Conservation (phyloP, 2,329 filamentous ascomycete genomes). For the Cadophora sp. region DNA sequence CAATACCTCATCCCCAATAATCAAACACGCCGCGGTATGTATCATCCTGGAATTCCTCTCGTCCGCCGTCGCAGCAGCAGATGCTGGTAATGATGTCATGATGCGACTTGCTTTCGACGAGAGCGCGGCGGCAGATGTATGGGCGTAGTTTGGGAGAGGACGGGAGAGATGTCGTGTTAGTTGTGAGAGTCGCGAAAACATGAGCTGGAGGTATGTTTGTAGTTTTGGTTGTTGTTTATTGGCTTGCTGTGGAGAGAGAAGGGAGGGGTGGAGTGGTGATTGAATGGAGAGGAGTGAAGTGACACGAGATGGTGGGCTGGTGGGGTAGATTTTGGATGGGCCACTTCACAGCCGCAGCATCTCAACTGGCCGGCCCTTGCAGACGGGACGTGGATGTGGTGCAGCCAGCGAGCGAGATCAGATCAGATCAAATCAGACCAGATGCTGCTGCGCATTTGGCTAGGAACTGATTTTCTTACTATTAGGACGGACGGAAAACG, state of each 20-base stretch:
- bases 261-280: background rate
- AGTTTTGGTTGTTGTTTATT: background rate
- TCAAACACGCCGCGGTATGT: slow-evolving; percentile 87
- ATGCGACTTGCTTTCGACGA: slow-evolving; percentile 37
- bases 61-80: slow-evolving; percentile 50
- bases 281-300: background rate
- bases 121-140: slow-evolving; percentile 45
- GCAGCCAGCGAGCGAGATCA: background rate
- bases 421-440: background rate
- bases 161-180: slow-evolving; percentile 74
- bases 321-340: slow-evolving; percentile 3
- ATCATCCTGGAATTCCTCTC: slow-evolving; percentile 72
- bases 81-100: slow-evolving; percentile 54
- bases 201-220: slow-evolving; percentile 47
- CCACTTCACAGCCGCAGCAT: background rate
- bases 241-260: background rate
- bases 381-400: background rate
- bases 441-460: background rate
- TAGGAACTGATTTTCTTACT: too few species aligned
- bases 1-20: slow-evolving; percentile 97
- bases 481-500: slow-evolving; percentile 4
- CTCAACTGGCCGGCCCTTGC: slow-evolving; percentile 5
- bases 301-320: slow-evolving; percentile 7
- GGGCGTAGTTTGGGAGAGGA: slow-evolving; percentile 63
- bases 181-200: slow-evolving; percentile 81